A percentile compares a stretch with the other conserved stretches of the same genome.
phyloP scores from a whole-genome alignment of 306 rosid species.

The Pterocarpus santalinus region DNA sequence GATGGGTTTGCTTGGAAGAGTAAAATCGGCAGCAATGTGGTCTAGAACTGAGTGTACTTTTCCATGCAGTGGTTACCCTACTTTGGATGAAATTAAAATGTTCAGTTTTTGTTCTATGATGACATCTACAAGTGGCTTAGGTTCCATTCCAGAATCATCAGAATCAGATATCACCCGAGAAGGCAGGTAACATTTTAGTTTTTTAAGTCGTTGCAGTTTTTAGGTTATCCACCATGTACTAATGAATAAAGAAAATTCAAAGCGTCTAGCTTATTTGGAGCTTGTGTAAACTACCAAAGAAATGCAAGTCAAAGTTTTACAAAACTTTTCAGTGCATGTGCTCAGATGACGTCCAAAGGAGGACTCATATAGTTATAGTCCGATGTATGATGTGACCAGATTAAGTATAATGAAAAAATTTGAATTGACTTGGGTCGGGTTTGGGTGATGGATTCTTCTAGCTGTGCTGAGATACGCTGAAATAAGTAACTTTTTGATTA shows the following conservation, averaged over 20 bases:
- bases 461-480: not conserved
- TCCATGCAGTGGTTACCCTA: slow-evolving; percentile 48
- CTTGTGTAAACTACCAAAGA: not conserved
- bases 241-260: not conserved
- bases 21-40: slow-evolving; percentile 51
- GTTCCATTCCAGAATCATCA: slow-evolving; percentile 4
- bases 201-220: not conserved
- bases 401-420: not conserved
- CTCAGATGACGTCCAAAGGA: not conserved
- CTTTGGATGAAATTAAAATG: slow-evolving; percentile 53
- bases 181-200: slow-evolving; percentile 34
- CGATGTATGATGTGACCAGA: not conserved
- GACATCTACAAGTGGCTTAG: slow-evolving; percentile 8
- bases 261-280: not conserved
- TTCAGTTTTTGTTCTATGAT: slow-evolving; percentile 35
- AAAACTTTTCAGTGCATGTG: not conserved
- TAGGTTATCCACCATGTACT: not conserved
- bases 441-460: not conserved
- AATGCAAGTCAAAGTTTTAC: not conserved
- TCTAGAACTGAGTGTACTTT: slow-evolving; percentile 17
- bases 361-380: not conserved
- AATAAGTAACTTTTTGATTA: not conserved
- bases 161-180: slow-evolving; percentile 31
- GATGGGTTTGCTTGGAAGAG: slow-evolving; percentile 49
- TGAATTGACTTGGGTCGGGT: not conserved